Evolutionary conservation across 2,329 filamentous ascomycete genomes (phyloP), one percentile per base, ranked within the genome.

Genomic region (Leptographium radiaticola): DNA sequence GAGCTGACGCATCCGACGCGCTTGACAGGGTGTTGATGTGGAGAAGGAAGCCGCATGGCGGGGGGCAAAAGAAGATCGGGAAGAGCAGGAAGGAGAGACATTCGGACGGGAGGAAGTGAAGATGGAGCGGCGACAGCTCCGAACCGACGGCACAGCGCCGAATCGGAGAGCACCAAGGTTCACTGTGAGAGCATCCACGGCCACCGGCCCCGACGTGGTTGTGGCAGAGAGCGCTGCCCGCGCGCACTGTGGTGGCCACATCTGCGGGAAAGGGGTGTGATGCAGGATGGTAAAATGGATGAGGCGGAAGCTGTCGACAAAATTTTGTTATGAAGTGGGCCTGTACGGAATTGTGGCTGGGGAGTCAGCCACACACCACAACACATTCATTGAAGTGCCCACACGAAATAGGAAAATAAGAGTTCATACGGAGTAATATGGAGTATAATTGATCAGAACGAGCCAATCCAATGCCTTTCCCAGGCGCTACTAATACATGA

Each of bases 161-260:
- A 51, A 11, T 16, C 42, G 53, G 10, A 54, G 42, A 7, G 47
- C 10, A 8, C 43, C 13, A 36, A 55, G 38, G 38, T 44, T 40
- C 13, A 38, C 42, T 7, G 45, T 16, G 6, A 54, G 16, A 4
- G n/a, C 11, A 6, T 49, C 43, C 49, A 49, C 12, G 34, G 34
- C 47, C 10, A 25, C 38, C n/a, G 44, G 20, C 45, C 49, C 30
- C 13, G 49, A 38, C n/a, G 39, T 15, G 33, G 53, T 18, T 4
- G 36, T 30, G 18, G 18, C 31, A 25, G 53, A 52, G 39, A 49
- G n/a, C 13, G 45, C 53, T 6, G 53, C 49, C 49, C 45, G 45
- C 34, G 49, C 39, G 31, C 45, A 52, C 44, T 11, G 45, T 45
- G 53, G 31, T 40, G 53, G 39, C 45, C 53, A 70, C 33, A 40